These are phyloP conservation scores for Epichloe bromicola DNA, from an alignment of 2,329 filamentous ascomycete genomes.

Conservation along the genomic window DNA sequence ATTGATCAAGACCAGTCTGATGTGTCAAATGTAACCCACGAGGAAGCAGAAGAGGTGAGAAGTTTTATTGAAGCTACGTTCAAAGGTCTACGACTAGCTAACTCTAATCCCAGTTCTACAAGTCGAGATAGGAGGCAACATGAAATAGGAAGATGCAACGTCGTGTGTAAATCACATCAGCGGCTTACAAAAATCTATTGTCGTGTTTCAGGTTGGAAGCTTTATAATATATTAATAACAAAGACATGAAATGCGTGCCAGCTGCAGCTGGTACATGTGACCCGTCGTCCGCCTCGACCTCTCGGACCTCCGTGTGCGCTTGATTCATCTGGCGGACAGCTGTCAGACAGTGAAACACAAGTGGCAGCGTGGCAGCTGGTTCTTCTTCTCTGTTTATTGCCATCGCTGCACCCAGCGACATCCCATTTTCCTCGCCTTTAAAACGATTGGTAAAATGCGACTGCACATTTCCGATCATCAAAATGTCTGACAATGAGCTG, in stretches of 20 bases:
- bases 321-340: not conserved
- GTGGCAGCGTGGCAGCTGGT: not conserved
- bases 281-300: not conserved
- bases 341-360: not conserved
- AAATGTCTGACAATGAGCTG: constrained; percentile 5
- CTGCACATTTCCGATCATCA: not conserved
- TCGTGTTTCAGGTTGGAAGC: no score
- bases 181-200: not conserved
- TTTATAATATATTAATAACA: not conserved
- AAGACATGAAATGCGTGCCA: not conserved
- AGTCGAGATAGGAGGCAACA: constrained; percentile 15
- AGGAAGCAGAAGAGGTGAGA: constrained; percentile 54
- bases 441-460: not conserved
- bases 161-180: not conserved
- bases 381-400: not conserved
- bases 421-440: not conserved
- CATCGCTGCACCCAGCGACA: not conserved
- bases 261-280: not conserved
- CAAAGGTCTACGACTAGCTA: constrained; percentile 8
- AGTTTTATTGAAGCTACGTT: not conserved
- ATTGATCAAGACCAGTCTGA: constrained; percentile 53
- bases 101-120: constrained; percentile 22
- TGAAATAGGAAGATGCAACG: not conserved
- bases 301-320: not conserved
- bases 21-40: constrained; percentile 50